Conservation (phyloP, 139 green algal genomes). For the Picochlorum sp. region DNA sequence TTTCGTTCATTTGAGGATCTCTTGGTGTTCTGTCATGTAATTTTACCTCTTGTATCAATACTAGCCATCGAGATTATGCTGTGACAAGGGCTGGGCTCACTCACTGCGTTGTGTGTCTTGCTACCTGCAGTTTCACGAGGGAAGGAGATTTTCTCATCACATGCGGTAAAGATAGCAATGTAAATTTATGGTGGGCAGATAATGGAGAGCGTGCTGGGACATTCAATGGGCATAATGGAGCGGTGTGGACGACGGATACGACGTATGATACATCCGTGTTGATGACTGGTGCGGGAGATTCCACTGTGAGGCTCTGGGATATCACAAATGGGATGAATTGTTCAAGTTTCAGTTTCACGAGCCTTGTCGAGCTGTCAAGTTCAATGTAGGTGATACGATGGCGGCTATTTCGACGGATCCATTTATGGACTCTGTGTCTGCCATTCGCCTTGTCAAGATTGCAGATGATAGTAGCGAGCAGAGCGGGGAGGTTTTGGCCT, state of each 20-base stretch:
- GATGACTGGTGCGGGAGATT: constrained; percentile 82
- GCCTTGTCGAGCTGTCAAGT: constrained; percentile 65
- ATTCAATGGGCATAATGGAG: constrained; percentile 95
- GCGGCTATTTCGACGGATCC: constrained; percentile 79
- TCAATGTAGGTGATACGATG: constrained; percentile 72
- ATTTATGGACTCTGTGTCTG: constrained; percentile 62
- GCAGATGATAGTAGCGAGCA: constrained; percentile 55
- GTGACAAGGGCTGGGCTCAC: too few species aligned
- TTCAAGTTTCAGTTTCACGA: constrained; percentile 73
- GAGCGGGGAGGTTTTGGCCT: constrained; percentile 15
- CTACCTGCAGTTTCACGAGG: constrained; percentile 76
- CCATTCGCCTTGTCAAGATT: constrained; percentile 54
- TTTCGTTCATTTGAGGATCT: too few species aligned
- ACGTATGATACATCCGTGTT: constrained; percentile 62
- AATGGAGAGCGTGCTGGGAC: constrained; percentile 84
- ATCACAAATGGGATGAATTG: constrained; percentile 73
- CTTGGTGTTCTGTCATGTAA: too few species aligned
- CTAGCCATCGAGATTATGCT: too few species aligned
- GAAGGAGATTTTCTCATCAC: constrained; percentile 94
- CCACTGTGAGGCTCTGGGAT: constrained; percentile 86
- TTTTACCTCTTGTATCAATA: neutral
- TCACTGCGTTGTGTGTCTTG: neutral
- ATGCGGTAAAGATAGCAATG: constrained; percentile 84
- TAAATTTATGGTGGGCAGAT: constrained; percentile 89
- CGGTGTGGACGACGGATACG: constrained; percentile 86